Base-by-base conservation (phyloP, 139 green algal genomes). In the Mesostigma viride region DNA sequence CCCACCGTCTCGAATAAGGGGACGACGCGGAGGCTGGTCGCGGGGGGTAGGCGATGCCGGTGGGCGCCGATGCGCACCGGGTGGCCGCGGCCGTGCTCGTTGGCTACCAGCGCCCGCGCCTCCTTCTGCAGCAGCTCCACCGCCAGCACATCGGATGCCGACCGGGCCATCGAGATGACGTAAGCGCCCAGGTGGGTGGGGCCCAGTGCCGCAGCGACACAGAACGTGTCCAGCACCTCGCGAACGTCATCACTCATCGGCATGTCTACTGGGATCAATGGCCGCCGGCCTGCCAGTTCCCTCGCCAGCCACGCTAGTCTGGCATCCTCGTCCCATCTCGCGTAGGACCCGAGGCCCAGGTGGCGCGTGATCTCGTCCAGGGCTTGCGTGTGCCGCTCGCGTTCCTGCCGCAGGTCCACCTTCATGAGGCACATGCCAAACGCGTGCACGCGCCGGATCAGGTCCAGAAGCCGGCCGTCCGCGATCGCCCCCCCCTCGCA, bases 1-100 rank as follows among this genome's bases (percentile, higher is more conserved):
- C 89, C 83, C 31, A 97, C 81, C 2, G 86, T 95, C 82, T 97
- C 92, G 79, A 98, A 97, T 46, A 98, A 80, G 6, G 92, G 92
- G 65, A 89, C 89, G 48, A 98, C 89, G 20, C 87, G 83, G 69
- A 96, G 83, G 17, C 40, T 72, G 30, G 65, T 69, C 3, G 3
- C 65, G 22, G 31, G 56, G 6, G 27, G 6, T n/a, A n/a, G n/a
- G n/a, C n/a, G n/a, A n/a, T n/a, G n/a, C n/a, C n/a, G n/a, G n/a
- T n/a, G n/a, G n/a, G n/a, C n/a, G n/a, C n/a, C n/a, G n/a, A n/a
- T n/a, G n/a, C n/a, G n/a, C n/a, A n/a, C n/a, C n/a, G n/a, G n/a
- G n/a, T n/a, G n/a, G n/a, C 53, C 53, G 11, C 65, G 27, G 11
- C 28, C 28, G 31, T 26, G 22, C 17, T 73, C 67, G 32, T 61